Percentiles rank a stretch among this genome's conserved stretches.
These are phyloP conservation scores for Wallemia mellicola DNA, from an alignment of 1,284 basidiomycete genomes.

Conservation along the genomic window DNA sequence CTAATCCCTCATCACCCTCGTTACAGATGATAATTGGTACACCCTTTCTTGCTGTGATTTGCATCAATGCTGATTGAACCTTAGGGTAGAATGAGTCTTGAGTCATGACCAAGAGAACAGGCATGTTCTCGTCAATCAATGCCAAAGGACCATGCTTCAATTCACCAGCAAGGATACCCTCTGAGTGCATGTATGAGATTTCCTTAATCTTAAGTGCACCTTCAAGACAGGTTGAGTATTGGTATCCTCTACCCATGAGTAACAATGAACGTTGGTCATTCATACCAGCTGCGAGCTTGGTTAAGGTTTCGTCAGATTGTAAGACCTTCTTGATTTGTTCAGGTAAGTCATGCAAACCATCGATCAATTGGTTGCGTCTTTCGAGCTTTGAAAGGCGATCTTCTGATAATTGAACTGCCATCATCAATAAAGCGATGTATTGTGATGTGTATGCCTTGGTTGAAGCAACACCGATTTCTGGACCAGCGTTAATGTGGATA, in stretches of 20 bases:
- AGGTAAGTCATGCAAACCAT: constrained; percentile 69
- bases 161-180: constrained; percentile 89
- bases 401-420: constrained; percentile 87
- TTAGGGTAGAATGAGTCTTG: constrained; percentile 95
- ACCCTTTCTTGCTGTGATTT: constrained; percentile 91
- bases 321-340: constrained; percentile 69
- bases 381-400: constrained; percentile 78
- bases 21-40: constrained; percentile 89
- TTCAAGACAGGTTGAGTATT: constrained; percentile 91
- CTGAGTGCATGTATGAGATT: constrained; percentile 70
- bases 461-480: constrained; percentile 98
- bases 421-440: constrained; percentile 94
- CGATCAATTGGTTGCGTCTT: constrained; percentile 76
- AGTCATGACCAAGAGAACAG: constrained; percentile 96
- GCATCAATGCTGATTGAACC: constrained; percentile 77
- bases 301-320: constrained; percentile 43
- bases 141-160: constrained; percentile 96
- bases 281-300: constrained; percentile 48
- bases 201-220: constrained; percentile 99
- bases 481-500: constrained; percentile 98
- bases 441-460: constrained; percentile 99
- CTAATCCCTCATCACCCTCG: constrained; percentile 58
- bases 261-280: constrained; percentile 62
- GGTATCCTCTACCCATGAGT: constrained; percentile 95
- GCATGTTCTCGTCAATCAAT: constrained; percentile 92